Evolutionary conservation across 176 grass and related monocot species (phyloP), one percentile per base, ranked within the genome.

Genomic region (Poa pratensis): DNA sequence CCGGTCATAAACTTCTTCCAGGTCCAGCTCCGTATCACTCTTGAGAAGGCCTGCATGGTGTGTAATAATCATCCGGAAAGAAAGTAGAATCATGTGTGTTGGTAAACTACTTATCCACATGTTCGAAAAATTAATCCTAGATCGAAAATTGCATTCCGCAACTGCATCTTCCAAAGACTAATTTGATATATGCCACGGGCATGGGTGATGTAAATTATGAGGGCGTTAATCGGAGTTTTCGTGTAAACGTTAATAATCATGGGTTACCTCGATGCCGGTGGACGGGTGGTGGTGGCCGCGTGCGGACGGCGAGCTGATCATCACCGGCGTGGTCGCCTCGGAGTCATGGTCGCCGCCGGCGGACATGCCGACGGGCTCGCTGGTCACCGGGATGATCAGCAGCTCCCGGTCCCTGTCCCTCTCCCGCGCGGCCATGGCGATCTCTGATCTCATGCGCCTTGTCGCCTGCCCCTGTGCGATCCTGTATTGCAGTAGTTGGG

Each of bases 1-100:
- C 92, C 86, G n/a, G 89, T 89, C 89, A 94, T 89, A 17, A 91
- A 94, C 53, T 94, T 94, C 81, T 94, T 94, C 86, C 86, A 91
- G 17, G 79, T 89, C 89, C 89, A 94, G 76, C 92, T 86, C 14
- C 92, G 83, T 32, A 94, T 89, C 83, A 91, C 84, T 54, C 88
- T 87, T 13, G 89, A 91, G 13, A 90, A 89, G 14, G 80, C 92
- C 92, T 94, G 69, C 10, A 62, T 26, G 59, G 5, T 32, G 39
- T 14, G 12, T 7, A 76, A 51, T 22, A 75, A 80, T 51, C 5
- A 7, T 22, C 37, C 4, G 1, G 2, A 52, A 24, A 60, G 14
- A 32, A 19, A 72, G 5, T 52, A n/a, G 35, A 7, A 39, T 28
- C 13, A 46, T 46, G 15, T 30, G 15, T 19, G 65, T 2, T 40